Evolutionary conservation across 2,329 filamentous ascomycete genomes (phyloP).

Genomic region (Pseudodiploospora longispora): DNA sequence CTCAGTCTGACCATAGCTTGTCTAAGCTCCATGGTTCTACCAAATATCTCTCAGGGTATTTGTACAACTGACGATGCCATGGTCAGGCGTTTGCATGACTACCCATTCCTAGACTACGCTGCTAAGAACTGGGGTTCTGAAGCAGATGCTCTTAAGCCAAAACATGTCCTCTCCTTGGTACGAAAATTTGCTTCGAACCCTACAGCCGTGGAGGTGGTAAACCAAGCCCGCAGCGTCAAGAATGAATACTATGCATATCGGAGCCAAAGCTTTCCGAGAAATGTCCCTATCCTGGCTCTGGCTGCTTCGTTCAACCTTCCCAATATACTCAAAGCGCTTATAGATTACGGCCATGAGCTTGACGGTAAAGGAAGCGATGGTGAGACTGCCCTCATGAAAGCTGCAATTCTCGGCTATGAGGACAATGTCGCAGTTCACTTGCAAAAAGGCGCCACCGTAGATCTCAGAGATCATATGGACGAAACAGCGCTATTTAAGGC

Average conservation of each 20-base stretch:
- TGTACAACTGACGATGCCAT: not conserved
- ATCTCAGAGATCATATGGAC: conserved; percentile 5
- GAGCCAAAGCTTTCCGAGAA: conserved; percentile 2
- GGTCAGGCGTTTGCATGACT: not conserved
- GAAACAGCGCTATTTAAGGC: conserved; percentile 7
- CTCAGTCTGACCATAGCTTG: not conserved
- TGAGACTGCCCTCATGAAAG: conserved; percentile 1
- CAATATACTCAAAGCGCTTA: not conserved
- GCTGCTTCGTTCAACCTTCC: not conserved
- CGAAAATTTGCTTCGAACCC: not conserved
- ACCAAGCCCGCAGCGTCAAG: conserved; percentile 1
- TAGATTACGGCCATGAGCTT: not conserved
- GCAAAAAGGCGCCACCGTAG: not conserved
- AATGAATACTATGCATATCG: not conserved
- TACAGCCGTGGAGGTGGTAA: not conserved
- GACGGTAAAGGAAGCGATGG: not conserved
- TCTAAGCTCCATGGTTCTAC: not conserved
- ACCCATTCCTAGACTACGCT: conserved; percentile 1
- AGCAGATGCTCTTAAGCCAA: not conserved
- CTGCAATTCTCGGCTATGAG: not conserved
- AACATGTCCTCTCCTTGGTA: not conserved
- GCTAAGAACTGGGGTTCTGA: conserved; percentile 2
- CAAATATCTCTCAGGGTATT: not conserved
- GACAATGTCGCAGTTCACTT: conserved; percentile 1
- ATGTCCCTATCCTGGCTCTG: not conserved